Conservation (phyloP, 1,284 basidiomycete species). For the Meripilus lineatus region DNA sequence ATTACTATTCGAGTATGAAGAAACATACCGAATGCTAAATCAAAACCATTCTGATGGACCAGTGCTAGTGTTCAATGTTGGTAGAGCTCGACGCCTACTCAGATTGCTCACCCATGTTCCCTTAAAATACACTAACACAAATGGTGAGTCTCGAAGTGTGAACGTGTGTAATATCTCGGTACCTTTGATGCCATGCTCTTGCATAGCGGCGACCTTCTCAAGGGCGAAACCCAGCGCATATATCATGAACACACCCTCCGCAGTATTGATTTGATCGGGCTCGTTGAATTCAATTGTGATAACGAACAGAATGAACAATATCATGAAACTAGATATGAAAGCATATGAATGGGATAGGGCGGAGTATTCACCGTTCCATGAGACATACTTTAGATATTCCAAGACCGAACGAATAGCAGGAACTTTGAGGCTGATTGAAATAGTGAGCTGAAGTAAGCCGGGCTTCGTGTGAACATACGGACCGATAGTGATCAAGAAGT, state of each 20-base stretch:
- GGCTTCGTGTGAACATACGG: slow-evolving; percentile 13
- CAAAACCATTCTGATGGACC: slow-evolving; percentile 77
- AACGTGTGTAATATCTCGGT: slow-evolving; percentile 9
- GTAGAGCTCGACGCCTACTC: slow-evolving; percentile 6
- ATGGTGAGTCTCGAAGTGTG: background rate
- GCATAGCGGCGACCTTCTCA: slow-evolving; percentile 90
- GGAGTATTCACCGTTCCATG: too few relatives aligned
- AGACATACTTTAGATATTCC: slow-evolving; percentile 74
- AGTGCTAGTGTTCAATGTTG: background rate
- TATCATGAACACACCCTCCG: slow-evolving; percentile 75
- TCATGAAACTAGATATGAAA: slow-evolving; percentile 69
- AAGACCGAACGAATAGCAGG: slow-evolving; percentile 86
- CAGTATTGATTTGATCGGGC: slow-evolving; percentile 51
- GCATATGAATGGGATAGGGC: too few relatives aligned
- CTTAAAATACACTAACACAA: slow-evolving; percentile 63
- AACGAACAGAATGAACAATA: slow-evolving; percentile 81
- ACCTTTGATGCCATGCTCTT: slow-evolving; percentile 89
- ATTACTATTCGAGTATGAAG: background rate
- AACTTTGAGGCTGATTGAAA: slow-evolving; percentile 72
- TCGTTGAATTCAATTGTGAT: slow-evolving; percentile 76
- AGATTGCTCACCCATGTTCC: slow-evolving; percentile 80
- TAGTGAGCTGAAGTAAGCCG: slow-evolving; percentile 1
- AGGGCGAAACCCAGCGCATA: slow-evolving; percentile 86
- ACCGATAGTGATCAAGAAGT: slow-evolving; percentile 90
- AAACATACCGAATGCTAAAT: slow-evolving; percentile 72